These are phyloP conservation scores for Uncinocarpus reesii DNA, from an alignment of 2,329 filamentous ascomycete species.

Conservation along the genomic window DNA sequence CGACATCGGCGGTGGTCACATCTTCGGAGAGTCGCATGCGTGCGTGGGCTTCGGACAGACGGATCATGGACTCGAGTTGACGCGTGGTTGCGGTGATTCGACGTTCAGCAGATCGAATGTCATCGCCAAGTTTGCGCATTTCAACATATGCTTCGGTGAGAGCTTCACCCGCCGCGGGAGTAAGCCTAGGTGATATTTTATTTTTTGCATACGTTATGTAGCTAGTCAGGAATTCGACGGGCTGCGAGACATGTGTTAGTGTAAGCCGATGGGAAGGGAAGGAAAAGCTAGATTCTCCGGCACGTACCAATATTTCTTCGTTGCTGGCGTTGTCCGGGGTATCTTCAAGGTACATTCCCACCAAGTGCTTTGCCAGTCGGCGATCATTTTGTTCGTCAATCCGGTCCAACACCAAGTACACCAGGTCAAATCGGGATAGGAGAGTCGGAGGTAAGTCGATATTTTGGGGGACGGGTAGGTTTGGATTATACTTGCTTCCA, in stretches of 20 bases:
- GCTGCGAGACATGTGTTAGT: conserved; percentile 40
- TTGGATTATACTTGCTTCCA: conserved; percentile 93
- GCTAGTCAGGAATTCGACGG: conserved; percentile 86
- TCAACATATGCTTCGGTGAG: conserved; percentile 81
- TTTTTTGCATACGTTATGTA: conserved; percentile 95
- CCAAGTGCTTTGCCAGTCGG: conserved; percentile 77
- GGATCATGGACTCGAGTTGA: conserved; percentile 97
- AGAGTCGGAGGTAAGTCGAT: conserved; percentile 94
- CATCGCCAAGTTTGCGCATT: conserved; percentile 87
- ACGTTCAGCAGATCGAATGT: conserved; percentile 78
- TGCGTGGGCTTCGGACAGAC: conserved; percentile 87
- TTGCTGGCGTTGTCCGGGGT: conserved; percentile 70
- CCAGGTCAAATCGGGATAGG: conserved; percentile 89
- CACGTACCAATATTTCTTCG: conserved; percentile 68
- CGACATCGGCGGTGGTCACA: conserved; percentile 73
- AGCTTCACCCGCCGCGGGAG: conserved; percentile 67
- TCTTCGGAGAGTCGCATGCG: conserved; percentile 80
- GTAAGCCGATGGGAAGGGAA: background rate
- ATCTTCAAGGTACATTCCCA: conserved; percentile 95
- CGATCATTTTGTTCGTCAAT: conserved; percentile 85
- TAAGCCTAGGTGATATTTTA: conserved; percentile 73
- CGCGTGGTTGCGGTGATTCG: conserved; percentile 95
- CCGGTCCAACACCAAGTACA: conserved; percentile 90
- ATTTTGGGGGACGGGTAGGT: conserved; percentile 91
- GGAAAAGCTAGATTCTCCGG: background rate